These are phyloP conservation scores for Mucor piriformis DNA, from an alignment of 371 early-diverging fungal species.

Conservation along the genomic window DNA sequence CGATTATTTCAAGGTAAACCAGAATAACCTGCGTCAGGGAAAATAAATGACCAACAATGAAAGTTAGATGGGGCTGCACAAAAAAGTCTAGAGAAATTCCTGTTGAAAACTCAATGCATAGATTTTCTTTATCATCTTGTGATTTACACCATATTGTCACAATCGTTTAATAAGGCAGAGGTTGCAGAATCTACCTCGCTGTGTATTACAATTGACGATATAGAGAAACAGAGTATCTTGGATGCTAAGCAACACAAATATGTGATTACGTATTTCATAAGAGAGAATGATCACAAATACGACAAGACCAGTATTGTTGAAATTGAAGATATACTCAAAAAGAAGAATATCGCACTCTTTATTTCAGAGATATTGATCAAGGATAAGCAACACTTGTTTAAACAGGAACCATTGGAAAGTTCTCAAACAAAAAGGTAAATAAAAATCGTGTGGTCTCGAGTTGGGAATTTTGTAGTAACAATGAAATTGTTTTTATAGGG, in stretches of 20 bases:
- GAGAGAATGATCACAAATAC: constrained; percentile 27
- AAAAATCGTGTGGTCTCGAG: too few species aligned
- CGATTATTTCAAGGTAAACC: constrained; percentile 16
- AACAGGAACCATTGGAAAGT: neutral
- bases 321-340: constrained; percentile 14
- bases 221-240: constrained; percentile 16
- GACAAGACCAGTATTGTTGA: constrained; percentile 19
- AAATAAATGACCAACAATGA: neutral
- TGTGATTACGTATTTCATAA: constrained; percentile 21
- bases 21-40: neutral
- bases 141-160: constrained; percentile 18
- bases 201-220: constrained; percentile 19
- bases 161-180: constrained; percentile 26
- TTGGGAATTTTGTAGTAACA: too few species aligned
- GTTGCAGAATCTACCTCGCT: constrained; percentile 24
- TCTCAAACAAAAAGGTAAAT: neutral
- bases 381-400: constrained; percentile 11
- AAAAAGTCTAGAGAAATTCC: constrained; percentile 24
- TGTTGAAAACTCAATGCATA: constrained; percentile 19
- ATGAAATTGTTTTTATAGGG: neutral
- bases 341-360: constrained; percentile 16
- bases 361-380: constrained; percentile 2
- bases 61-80: constrained; percentile 8
- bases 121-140: constrained; percentile 26
- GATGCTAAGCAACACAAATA: constrained; percentile 24